Base-by-base conservation (phyloP, 2,329 filamentous ascomycete species). In the Trichoderma sp. region DNA sequence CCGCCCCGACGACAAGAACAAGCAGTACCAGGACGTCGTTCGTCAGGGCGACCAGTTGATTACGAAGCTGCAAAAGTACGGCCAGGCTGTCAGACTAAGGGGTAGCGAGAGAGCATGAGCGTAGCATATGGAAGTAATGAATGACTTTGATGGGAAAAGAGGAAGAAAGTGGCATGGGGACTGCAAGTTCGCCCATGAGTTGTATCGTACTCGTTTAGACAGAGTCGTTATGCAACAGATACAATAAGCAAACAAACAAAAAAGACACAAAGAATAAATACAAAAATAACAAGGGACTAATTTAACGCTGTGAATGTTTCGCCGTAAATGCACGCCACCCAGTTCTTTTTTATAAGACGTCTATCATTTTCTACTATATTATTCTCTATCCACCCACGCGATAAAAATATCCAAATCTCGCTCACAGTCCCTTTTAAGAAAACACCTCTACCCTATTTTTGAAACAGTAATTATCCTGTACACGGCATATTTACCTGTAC, bases 41-140 rank as follows among this genome's bases (percentile, higher is more conserved):
- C 97, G 97, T 87, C 97, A 98, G 84, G 97, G 97, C 38, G 97
- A 99, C 85, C 94, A 97, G 85, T 89, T 99, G 78, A 98, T 99
- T 84, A 99, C 97, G 75, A 99, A 99, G 89, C 88, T 99, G 80
- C 97, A 99, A 87, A 99, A 99, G 89, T 99, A 99, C 85, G 97
- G 97, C 62, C 97, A 99, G 86, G 94, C 97, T 3, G 97, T 99
- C 78, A 91, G 97, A 82, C 88, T 99, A 86, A 91, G 97, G 81
- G 97, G 97, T 56, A 98, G 96, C 83, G 97, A 99, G 89, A 91
- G 97, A 81, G 95, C 94, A 81, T 98, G 88, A 72, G 27, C 9
- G 50, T 14, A 66, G 60, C 29, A 29, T 14, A 33, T 50, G 24
- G 41, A 27, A 14, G 45, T n/a, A 16, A 41, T 41, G 62, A 45